Base-by-base conservation (phyloP, 1,139 yeast species). In the Yamadazyma conglobata region DNA sequence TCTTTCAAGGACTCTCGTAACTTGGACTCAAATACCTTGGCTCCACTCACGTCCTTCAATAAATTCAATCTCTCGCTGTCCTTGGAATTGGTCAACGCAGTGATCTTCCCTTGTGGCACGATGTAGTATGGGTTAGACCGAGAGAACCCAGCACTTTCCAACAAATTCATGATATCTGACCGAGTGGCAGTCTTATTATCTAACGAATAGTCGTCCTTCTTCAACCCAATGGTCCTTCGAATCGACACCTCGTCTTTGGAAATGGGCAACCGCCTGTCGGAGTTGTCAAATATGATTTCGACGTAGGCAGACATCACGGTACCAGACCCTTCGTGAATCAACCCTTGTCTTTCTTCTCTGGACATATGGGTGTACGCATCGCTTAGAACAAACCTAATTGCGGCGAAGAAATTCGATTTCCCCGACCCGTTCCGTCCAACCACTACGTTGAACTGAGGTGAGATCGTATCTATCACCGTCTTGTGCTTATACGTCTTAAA, bases 351-450 rank as follows among this genome's bases (percentile, higher is more conserved):
- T 49, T 88, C 96, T 47, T 88, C 95, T 40, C 93, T 66, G n/a
- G 82, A 70, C 79, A 89, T 73, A 50, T 86, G 84, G 3, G 87
- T 82, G 53, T 86, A 86, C 19, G 93, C 95, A 54, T 89, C 96
- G 33, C 95, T 83, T 23, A 91, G 60, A 7, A 89, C 97, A 58
- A 89, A 93, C 39, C 97, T 67, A 36, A 91, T 85, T 8, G 98
- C 98, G 11, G 96, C 91, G 56, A 91, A 91, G 60, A 93, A 85
- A 56, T 91, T 91, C 30, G 96, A 86, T 56, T 91, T 91, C 10
- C 99, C 99, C 6, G 96, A 84, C 10, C 99, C 99, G 56, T 91
- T 91, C 31, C 96, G 65, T 3, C 99, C 99, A 18, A 91, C 87
- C 10, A 91, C 88, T 17, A 89, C 95, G 56, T 91, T 91, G 52